Base-by-base conservation (phyloP, 164 flowering plant genomes). In the Nymphaea colorata region DNA sequence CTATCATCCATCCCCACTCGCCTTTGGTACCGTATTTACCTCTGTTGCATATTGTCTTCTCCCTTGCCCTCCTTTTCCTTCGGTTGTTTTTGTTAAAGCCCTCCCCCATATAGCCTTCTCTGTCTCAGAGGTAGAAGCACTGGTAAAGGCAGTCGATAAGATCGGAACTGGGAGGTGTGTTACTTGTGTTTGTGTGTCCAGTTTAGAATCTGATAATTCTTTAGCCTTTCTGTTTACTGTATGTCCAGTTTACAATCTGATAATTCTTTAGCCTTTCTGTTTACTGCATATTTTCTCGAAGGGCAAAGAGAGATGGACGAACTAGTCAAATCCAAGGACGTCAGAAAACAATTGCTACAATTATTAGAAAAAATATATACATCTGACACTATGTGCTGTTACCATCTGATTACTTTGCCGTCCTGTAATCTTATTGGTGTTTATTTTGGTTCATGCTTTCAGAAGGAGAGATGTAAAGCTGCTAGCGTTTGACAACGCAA, bases 81-180 rank as follows among this genome's bases (percentile, higher is more conserved):
- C 36, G 0, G 36, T 25, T 25, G 36, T 25, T 25, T 25, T 25
- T 25, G 36, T 25, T 25, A 25, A 25, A 25, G 36, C 36, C 36
- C 36, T 25, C 36, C 36, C 36, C 1, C 36, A 25, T 25, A 25
- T 25, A 25, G 36, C 99, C 57, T 95, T 95, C 73, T 84, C 98
- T 73, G 98, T 95, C 36, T 67, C 86, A 64, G 99, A 95, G 80
- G 98, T 95, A 43, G 99, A 95, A 81, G 97, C 97, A 42, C 86
- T 95, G 64, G 99, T 95, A 62, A 94, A 89, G 68, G 96, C 98
- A 2, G 99, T 95, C 67, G 99, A 92, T 87, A 86, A 89, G 72
- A 88, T 95, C 67, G 99, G 99, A 61, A 95, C 98, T 68, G 99
- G 99, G 80, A 92, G 99, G 99, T 93, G 72, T 60, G 70, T 66